Percentiles rank a stretch among this genome's conserved stretches.
phyloP scores from a whole-genome alignment of 352 stramenopile genomes.

The Phytophthora niederhauseri region DNA sequence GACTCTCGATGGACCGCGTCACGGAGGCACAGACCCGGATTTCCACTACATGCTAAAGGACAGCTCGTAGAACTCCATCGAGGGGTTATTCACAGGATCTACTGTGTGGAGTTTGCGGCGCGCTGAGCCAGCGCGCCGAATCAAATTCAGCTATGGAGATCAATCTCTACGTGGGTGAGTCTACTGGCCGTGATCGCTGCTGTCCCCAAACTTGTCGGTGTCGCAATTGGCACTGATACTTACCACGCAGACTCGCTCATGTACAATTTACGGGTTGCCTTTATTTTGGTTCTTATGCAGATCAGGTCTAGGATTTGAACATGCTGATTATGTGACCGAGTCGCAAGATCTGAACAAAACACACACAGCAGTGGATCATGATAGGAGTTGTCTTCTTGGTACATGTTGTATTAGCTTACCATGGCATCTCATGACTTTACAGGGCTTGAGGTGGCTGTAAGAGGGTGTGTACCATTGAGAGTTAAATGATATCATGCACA shows the following conservation, averaged over 20 bases:
- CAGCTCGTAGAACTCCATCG: slow-evolving; percentile 8
- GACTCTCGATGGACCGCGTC: slow-evolving; percentile 54
- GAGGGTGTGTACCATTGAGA: background rate
- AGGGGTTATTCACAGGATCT: slow-evolving; percentile 43
- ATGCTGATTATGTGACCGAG: background rate
- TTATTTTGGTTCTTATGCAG: background rate
- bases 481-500: background rate
- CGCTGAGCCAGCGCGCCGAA: slow-evolving; percentile 22
- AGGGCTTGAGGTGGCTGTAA: background rate
- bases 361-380: background rate
- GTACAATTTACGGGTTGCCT: slow-evolving; percentile 28
- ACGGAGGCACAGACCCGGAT: slow-evolving; percentile 35
- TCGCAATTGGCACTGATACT: background rate
- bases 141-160: slow-evolving; percentile 37
- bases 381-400: background rate
- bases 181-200: slow-evolving; percentile 36
- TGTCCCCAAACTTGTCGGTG: slow-evolving; percentile 23
- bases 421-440: background rate
- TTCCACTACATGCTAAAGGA: slow-evolving; percentile 45
- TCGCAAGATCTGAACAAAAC: background rate
- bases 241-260: slow-evolving; percentile 15
- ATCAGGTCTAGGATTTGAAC: background rate
- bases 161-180: slow-evolving; percentile 27
- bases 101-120: slow-evolving; percentile 43
- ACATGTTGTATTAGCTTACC: background rate